Conservation (phyloP, 2,329 filamentous ascomycete species). For the Trichoderma sp. region DNA sequence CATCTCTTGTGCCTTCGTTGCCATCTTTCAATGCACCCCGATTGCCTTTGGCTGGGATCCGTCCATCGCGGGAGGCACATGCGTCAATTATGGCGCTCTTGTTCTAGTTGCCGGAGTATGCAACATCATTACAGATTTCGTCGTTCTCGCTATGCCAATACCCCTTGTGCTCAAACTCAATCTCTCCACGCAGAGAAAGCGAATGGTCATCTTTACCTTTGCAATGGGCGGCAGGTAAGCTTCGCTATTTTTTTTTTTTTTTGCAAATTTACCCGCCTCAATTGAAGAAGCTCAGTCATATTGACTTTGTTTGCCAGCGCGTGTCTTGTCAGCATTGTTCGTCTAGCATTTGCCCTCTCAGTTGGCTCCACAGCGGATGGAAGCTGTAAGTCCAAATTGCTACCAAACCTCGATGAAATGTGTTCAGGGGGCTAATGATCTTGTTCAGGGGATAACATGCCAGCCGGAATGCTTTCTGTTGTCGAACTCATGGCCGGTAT, state of each 20-base stretch:
- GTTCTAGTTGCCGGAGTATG: slow-evolving; percentile 4
- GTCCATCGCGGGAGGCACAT: neutral
- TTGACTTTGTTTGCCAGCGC: neutral
- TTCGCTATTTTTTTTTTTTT: no score
- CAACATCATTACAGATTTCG: slow-evolving; percentile 13
- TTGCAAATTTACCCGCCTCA: neutral
- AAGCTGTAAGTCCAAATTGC: slow-evolving; percentile 5
- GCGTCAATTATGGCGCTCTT: slow-evolving; percentile 7
- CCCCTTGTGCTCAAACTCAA: slow-evolving; percentile 18
- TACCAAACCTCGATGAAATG: neutral
- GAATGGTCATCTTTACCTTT: slow-evolving; percentile 6
- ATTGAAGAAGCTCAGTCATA: neutral
- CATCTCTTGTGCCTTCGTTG: slow-evolving; percentile 28
- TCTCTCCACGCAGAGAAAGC: slow-evolving; percentile 7
- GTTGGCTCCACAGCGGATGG: slow-evolving; percentile 9
- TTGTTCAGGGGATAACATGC: slow-evolving; percentile 11
- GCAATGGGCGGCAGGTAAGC: slow-evolving; percentile 8
- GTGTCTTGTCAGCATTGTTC: slow-evolving; percentile 13
- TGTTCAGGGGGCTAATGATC: neutral
- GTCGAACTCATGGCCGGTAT: slow-evolving; percentile 27
- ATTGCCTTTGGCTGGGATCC: slow-evolving; percentile 22
- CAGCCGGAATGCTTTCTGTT: slow-evolving; percentile 7
- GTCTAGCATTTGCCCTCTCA: neutral
- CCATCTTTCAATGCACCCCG: slow-evolving; percentile 31
- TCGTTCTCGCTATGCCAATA: slow-evolving; percentile 14